phyloP scores from a whole-genome alignment of 164 flowering plant species.

The Sedum album region DNA sequence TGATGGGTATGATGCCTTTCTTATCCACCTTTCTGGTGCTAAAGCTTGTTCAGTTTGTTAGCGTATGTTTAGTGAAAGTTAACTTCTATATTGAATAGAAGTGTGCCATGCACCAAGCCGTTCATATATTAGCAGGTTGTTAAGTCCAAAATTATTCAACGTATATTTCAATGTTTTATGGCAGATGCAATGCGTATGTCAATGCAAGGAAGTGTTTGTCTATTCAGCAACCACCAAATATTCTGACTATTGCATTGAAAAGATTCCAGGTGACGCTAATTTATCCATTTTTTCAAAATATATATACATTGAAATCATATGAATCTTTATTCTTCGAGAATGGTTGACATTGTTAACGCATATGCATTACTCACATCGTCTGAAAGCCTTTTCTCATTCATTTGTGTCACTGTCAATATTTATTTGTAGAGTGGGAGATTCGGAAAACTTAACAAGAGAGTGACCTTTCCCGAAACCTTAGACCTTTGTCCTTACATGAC shows the following conservation, averaged over 20 bases:
- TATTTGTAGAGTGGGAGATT: slow-evolving; percentile 81
- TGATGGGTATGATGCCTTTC: slow-evolving; percentile 54
- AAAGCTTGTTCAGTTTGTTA: neutral
- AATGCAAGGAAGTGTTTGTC: slow-evolving; percentile 85
- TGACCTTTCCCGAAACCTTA: slow-evolving; percentile 73
- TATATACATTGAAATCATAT: no score
- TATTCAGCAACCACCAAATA: slow-evolving; percentile 65
- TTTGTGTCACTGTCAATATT: neutral
- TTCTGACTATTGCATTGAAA: slow-evolving; percentile 90
- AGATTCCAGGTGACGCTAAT: slow-evolving; percentile 62
- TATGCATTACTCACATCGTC: neutral
- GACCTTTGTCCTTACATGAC: slow-evolving; percentile 86
- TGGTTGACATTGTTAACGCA: neutral
- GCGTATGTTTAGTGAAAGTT: neutral
- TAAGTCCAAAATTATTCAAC: neutral
- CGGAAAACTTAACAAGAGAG: slow-evolving; percentile 94
- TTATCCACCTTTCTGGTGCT: neutral
- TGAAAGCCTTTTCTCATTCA: neutral
- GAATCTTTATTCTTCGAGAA: neutral
- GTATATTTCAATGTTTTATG: neutral
- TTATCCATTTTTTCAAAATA: neutral
- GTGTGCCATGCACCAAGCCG: neutral
- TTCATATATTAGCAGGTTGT: neutral
- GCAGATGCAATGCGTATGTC: slow-evolving; percentile 91
- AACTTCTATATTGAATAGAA: neutral